phyloP scores from a whole-genome alignment of 2,329 filamentous ascomycete genomes.

The Ophiocordyceps camponoti-floridani region DNA sequence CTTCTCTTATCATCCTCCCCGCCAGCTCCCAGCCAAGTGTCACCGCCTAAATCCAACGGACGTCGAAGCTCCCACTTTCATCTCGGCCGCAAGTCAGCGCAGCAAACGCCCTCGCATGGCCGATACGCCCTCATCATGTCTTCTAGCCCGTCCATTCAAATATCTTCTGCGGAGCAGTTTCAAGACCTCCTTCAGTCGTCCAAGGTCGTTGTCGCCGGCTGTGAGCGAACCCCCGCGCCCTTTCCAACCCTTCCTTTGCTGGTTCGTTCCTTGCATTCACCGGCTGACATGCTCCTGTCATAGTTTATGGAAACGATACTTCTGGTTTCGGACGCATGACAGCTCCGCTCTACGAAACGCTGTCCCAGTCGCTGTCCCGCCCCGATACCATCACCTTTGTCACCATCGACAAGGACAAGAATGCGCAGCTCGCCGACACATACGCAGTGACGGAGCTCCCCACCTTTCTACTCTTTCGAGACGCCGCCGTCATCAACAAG shows the following conservation, averaged over 20 bases:
- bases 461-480: conserved; percentile 80
- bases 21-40: no score
- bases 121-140: conserved; percentile 10
- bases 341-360: conserved; percentile 63
- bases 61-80: neutral
- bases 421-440: conserved; percentile 53
- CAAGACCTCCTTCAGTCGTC: conserved; percentile 50
- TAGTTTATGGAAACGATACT: conserved; percentile 70
- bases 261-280: neutral
- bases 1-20: no score
- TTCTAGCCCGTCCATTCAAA: conserved; percentile 10
- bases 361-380: conserved; percentile 53
- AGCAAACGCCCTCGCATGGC: neutral
- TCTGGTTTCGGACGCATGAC: conserved; percentile 73
- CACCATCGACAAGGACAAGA: conserved; percentile 70
- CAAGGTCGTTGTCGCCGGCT: conserved; percentile 72
- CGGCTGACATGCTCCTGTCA: conserved; percentile 5
- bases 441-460: conserved; percentile 66
- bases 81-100: neutral
- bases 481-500: conserved; percentile 47
- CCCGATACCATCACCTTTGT: conserved; percentile 62
- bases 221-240: conserved; percentile 32
- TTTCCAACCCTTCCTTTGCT: neutral
- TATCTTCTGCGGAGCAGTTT: conserved; percentile 43
- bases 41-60: neutral